A percentile compares a stretch with the other conserved stretches of the same genome.
These are phyloP conservation scores for Sphenostylis stenocarpa DNA, from an alignment of 306 rosid genomes.

Conservation along the genomic window DNA sequence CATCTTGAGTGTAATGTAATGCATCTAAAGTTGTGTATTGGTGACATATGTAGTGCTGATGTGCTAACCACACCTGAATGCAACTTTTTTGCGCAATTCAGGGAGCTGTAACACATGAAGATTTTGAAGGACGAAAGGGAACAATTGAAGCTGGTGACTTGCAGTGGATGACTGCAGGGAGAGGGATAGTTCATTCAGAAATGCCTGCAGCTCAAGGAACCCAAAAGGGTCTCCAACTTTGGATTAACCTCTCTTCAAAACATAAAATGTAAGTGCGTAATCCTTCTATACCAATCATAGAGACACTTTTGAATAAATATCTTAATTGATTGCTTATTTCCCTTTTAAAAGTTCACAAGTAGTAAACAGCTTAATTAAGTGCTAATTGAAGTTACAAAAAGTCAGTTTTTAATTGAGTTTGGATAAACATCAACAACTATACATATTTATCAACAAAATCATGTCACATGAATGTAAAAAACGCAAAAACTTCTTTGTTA, in stretches of 20 bases:
- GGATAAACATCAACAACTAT: not conserved
- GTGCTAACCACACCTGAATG: constrained; percentile 12
- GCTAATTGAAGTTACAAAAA: not conserved
- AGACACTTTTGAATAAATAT: not conserved
- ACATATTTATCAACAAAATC: not conserved
- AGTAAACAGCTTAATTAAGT: not conserved
- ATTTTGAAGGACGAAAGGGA: constrained; percentile 94
- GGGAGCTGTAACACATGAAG: constrained; percentile 92
- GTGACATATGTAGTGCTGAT: constrained; percentile 11
- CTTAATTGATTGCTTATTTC: not conserved
- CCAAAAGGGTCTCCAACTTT: constrained; percentile 84
- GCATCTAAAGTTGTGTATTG: constrained; percentile 8
- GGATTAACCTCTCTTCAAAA: constrained; percentile 92
- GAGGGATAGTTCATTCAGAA: constrained; percentile 95
- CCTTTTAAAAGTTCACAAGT: not conserved
- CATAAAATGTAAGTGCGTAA: constrained; percentile 63
- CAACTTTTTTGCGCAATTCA: constrained; percentile 29
- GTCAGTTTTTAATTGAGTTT: not conserved
- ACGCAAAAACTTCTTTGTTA: not conserved
- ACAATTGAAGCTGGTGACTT: constrained; percentile 85
- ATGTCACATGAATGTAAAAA: not conserved
- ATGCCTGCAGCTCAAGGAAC: constrained; percentile 90
- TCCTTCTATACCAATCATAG: not conserved
- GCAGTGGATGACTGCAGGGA: constrained; percentile 99
- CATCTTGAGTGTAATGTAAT: constrained; percentile 12